phyloP scores from a whole-genome alignment of 179 eudicot species.

The Corrigiola litoralis region DNA sequence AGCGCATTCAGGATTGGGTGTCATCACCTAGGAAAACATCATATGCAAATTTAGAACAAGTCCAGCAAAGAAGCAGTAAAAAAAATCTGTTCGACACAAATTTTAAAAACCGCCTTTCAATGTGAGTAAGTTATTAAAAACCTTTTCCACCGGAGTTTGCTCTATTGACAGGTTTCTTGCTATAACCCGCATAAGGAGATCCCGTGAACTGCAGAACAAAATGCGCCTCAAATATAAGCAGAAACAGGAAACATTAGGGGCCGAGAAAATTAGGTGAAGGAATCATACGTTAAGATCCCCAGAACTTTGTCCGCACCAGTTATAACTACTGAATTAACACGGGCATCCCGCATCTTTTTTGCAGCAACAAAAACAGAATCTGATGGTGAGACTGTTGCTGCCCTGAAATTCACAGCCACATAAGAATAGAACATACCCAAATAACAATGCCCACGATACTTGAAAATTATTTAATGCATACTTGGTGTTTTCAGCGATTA shows the following conservation, averaged over 20 bases:
- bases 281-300: slow-evolving; percentile 80
- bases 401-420: slow-evolving; percentile 36
- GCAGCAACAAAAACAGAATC: slow-evolving; percentile 92
- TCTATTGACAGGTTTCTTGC: slow-evolving; percentile 84
- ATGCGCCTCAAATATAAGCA: slow-evolving; percentile 11
- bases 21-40: slow-evolving; percentile 76
- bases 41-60: slow-evolving; percentile 15
- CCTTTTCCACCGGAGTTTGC: slow-evolving; percentile 89
- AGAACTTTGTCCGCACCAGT: slow-evolving; percentile 58
- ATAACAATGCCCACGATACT: slow-evolving; percentile 5
- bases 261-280: not conserved
- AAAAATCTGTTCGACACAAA: not conserved
- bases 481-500: slow-evolving; percentile 73
- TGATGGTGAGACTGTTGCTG: slow-evolving; percentile 66
- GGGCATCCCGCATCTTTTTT: slow-evolving; percentile 75
- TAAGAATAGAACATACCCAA: slow-evolving; percentile 1
- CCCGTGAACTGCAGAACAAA: slow-evolving; percentile 67
- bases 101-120: not conserved
- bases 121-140: slow-evolving; percentile 14
- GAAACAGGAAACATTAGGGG: not conserved
- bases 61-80: not conserved
- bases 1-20: slow-evolving; percentile 82
- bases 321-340: slow-evolving; percentile 70
- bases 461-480: slow-evolving; percentile 28
- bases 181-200: slow-evolving; percentile 91